phyloP scores from a whole-genome alignment of 768 basidiomycete species.

The Tremella mesenterica region DNA sequence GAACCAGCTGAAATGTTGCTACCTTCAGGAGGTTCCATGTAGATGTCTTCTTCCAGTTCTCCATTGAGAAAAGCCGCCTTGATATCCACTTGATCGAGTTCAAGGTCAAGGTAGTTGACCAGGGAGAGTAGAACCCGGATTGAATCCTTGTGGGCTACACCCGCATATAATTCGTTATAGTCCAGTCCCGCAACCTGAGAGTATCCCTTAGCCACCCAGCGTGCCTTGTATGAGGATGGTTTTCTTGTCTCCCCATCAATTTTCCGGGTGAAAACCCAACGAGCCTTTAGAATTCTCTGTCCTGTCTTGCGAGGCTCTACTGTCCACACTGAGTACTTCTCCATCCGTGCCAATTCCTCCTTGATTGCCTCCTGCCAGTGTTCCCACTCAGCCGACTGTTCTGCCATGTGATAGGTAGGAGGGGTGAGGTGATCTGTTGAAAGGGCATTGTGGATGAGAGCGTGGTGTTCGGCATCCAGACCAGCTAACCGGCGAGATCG shows the following conservation, averaged over 20 bases:
- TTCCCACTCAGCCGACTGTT: too few species aligned
- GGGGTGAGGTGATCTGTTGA: too few species aligned
- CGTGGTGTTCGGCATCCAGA: too few species aligned
- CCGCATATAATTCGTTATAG: slow-evolving; percentile 10
- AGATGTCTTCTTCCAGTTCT: slow-evolving; percentile 4
- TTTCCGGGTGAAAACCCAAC: slow-evolving; percentile 4
- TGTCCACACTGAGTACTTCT: too few species aligned
- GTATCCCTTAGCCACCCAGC: not conserved
- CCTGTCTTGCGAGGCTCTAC: too few species aligned
- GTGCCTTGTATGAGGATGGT: slow-evolving; percentile 3
- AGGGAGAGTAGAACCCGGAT: not conserved
- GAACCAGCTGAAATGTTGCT: too few species aligned
- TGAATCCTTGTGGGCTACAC: slow-evolving; percentile 11
- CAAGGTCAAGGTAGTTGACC: slow-evolving; percentile 13
- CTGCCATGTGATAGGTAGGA: too few species aligned
- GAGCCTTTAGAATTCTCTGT: too few species aligned
- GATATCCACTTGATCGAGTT: slow-evolving; percentile 16
- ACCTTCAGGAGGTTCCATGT: slow-evolving; percentile 5
- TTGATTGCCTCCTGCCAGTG: too few species aligned
- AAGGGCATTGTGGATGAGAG: too few species aligned
- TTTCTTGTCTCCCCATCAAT: slow-evolving; percentile 2
- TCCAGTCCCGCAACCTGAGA: slow-evolving; percentile 3
- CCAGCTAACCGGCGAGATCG: too few species aligned
- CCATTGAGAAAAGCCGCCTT: slow-evolving; percentile 14
- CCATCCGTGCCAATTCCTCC: too few species aligned